These are phyloP conservation scores for Hawksworthiomyces lignivorus DNA, from an alignment of 2,329 filamentous ascomycete genomes.

Conservation along the genomic window DNA sequence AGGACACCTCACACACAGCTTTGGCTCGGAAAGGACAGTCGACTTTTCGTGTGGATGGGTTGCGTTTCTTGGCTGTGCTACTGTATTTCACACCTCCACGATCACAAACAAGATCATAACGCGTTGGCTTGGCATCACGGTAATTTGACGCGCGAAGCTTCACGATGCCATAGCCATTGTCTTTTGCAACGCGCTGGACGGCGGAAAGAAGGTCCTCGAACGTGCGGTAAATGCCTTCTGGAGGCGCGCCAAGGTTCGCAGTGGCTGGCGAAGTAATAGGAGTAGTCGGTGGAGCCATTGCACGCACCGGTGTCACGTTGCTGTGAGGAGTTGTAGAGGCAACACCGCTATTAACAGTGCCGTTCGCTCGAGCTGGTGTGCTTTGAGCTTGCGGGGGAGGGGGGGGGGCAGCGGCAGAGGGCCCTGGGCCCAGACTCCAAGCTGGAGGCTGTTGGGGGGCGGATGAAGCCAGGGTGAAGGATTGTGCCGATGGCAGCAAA, in stretches of 20 bases:
- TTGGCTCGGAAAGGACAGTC: conserved; percentile 58
- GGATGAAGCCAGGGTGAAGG: conserved; percentile 17
- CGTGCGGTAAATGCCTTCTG: conserved; percentile 51
- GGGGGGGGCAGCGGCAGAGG: conserved; percentile 5
- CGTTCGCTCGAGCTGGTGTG: conserved; percentile 13
- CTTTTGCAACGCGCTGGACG: conserved; percentile 53
- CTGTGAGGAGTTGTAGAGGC: conserved; percentile 6
- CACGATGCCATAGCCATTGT: conserved; percentile 55
- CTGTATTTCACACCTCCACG: conserved; percentile 57
- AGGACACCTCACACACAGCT: conserved; percentile 55
- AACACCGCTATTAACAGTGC: conserved; percentile 3
- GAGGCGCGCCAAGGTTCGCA: conserved; percentile 41
- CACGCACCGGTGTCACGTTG: conserved; percentile 16
- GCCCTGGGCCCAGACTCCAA: conserved; percentile 15
- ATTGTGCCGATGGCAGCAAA: conserved; percentile 10
- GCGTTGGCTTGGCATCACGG: conserved; percentile 53
- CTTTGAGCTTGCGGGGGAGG: conserved; percentile 11
- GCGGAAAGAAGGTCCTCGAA: conserved; percentile 52
- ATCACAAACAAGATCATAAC: conserved; percentile 56
- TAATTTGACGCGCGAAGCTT: conserved; percentile 58
- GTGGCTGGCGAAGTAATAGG: conserved; percentile 28
- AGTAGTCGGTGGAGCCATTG: conserved; percentile 20
- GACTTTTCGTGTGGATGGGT: conserved; percentile 55
- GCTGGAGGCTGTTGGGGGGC: conserved; percentile 14
- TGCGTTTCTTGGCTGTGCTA: conserved; percentile 58